Base-by-base conservation (phyloP, 2,329 filamentous ascomycete species). In the Hypoxylon sp. region DNA sequence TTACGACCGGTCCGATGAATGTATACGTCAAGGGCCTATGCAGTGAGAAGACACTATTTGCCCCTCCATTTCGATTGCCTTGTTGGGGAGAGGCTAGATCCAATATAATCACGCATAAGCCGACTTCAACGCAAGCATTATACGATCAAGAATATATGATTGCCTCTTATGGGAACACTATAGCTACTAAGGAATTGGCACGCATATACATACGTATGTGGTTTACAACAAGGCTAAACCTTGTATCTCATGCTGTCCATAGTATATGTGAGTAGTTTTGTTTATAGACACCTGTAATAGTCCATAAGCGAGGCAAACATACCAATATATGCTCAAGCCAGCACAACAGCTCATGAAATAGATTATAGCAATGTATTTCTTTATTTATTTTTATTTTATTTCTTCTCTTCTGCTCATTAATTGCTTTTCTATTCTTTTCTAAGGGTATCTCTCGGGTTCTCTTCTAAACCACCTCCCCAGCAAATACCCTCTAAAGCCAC, bases 381-480 rank as follows among this genome's bases (percentile, higher is more conserved):
- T 33, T 22, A 49, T 50, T 50, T 6, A 35, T 64, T 60, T 25
- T 48, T 37, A 42, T 61, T 53, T 56, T 48, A 50, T 62, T 33
- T 33, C 10, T 27, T 51, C 33, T 50, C 37, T 17, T n/a, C 5
- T 33, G 33, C 58, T 50, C 46, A 51, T 42, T 42, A 13, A 58
- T 61, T 61, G 42, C 58, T 61, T 69, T 61, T 65, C 59, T 68
- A 62, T 68, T 35, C 30, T 62, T 51, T 44, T 71, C 69, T 69
- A 67, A 57, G 63, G 66, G 64, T 72, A 70, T 68, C 67, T 66
- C 58, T 64, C 56, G 37, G 30, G 49, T 44, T 51, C 55, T 42
- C 46, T 30, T 68, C 33, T 70, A 60, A 50, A 60, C 42, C 42
- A 62, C 53, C 37, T 35, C 48, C 44, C 51, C 31, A 53, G 46